Evolutionary conservation across 2,329 filamentous ascomycete species (phyloP).

Genomic region (Phaeosphaeria sp.): DNA sequence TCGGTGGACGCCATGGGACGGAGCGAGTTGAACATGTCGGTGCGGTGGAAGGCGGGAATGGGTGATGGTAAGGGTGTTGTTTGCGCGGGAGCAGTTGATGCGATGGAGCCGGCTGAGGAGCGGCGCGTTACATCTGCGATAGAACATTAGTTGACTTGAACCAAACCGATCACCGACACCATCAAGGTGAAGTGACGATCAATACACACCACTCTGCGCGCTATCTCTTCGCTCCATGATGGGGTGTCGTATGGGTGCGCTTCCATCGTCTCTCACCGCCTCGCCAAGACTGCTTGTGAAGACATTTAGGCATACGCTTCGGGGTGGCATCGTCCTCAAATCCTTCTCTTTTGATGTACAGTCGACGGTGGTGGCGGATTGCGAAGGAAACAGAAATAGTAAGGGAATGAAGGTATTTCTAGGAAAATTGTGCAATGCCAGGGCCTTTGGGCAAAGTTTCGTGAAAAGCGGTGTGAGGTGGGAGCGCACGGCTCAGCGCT

Average conservation of each 20-base stretch:
- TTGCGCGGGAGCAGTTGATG: constrained; percentile 22
- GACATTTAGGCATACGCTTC: constrained; percentile 46
- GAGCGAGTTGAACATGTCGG: constrained; percentile 29
- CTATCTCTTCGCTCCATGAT: constrained; percentile 35
- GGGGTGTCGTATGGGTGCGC: background rate
- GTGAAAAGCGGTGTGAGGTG: constrained; percentile 49
- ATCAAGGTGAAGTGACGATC: background rate
- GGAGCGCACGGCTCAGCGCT: constrained; percentile 42
- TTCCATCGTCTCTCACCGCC: constrained; percentile 35
- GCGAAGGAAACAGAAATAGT: constrained; percentile 12
- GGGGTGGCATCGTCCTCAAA: constrained; percentile 39
- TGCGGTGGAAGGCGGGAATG: constrained; percentile 29
- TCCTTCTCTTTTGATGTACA: constrained; percentile 12
- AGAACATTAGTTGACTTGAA: constrained; percentile 12
- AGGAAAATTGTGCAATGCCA: constrained; percentile 30
- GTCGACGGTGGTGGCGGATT: constrained; percentile 19
- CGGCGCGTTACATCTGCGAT: constrained; percentile 23
- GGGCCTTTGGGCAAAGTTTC: constrained; percentile 31
- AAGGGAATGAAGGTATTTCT: constrained; percentile 30
- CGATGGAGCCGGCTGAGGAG: constrained; percentile 30
- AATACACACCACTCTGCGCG: constrained; percentile 34
- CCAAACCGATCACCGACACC: constrained; percentile 1
- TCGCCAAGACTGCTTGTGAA: constrained; percentile 43
- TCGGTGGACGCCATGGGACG: constrained; percentile 34
- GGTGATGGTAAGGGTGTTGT: constrained; percentile 23